Conservation (phyloP, 495 filamentous ascomycete species). For the Bacidia gigantensis region DNA sequence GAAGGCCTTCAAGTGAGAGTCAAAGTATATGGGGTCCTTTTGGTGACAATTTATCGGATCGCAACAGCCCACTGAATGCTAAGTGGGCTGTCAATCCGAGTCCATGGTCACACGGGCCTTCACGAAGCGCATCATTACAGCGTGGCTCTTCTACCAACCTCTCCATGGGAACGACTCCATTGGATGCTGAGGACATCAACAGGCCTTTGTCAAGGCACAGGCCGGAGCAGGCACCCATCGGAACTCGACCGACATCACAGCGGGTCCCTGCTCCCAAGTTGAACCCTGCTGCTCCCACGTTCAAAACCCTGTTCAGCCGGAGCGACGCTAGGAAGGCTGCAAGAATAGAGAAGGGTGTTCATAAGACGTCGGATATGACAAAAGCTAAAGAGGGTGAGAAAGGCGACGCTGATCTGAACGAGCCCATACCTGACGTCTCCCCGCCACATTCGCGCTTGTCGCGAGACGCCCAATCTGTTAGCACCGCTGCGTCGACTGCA, state of each 20-base stretch:
- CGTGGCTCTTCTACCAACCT: constrained; percentile 43
- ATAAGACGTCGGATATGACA: constrained; percentile 22
- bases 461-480: constrained; percentile 42
- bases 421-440: constrained; percentile 37
- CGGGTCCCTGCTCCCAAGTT: constrained; percentile 43
- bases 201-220: constrained; percentile 32
- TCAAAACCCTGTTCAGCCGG: constrained; percentile 37
- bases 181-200: constrained; percentile 34
- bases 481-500: constrained; percentile 47
- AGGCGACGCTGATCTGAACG: constrained; percentile 21
- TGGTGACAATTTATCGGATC: constrained; percentile 32
- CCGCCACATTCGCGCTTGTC: constrained; percentile 51
- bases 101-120: constrained; percentile 43
- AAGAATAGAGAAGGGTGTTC: constrained; percentile 25
- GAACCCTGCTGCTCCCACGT: constrained; percentile 47
- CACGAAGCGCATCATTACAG: constrained; percentile 41
- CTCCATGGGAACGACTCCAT: constrained; percentile 31
- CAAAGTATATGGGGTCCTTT: constrained; percentile 50
- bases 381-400: constrained; percentile 17
- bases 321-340: constrained; percentile 30
- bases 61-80: constrained; percentile 41
- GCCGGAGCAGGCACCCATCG: constrained; percentile 40
- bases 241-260: constrained; percentile 40
- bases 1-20: constrained; percentile 68
- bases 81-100: constrained; percentile 40